Evolutionary conservation across 192 early-diverging fungal species (phyloP).

Genomic region (Backusella mclennaniae): DNA sequence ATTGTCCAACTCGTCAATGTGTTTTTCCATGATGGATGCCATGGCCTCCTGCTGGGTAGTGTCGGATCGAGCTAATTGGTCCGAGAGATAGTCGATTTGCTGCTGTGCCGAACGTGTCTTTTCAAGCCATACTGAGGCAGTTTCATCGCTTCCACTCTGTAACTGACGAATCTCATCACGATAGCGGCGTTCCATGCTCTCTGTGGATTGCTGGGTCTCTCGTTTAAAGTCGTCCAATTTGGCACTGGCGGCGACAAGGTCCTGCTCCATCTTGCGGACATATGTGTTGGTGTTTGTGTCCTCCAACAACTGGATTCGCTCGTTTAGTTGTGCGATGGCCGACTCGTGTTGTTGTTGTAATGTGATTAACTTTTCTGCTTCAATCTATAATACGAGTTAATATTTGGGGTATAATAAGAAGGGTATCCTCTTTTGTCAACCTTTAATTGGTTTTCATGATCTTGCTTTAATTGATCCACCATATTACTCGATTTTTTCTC

Average conservation of each 20-base stretch:
- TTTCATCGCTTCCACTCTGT: conserved; percentile 28
- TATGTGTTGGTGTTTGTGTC: background rate
- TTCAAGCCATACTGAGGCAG: conserved; percentile 26
- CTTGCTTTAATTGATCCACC: background rate
- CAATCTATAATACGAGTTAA: background rate
- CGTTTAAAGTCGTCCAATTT: conserved; percentile 10
- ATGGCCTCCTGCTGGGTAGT: background rate
- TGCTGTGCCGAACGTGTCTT: conserved; percentile 21
- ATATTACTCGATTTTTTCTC: background rate
- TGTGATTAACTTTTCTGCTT: background rate
- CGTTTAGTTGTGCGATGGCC: background rate
- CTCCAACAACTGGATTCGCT: background rate
- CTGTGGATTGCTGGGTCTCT: background rate
- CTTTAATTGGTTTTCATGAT: background rate
- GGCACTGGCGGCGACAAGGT: background rate
- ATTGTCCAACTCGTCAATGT: background rate
- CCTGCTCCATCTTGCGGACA: background rate
- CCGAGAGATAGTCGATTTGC: conserved; percentile 16
- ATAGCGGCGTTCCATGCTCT: conserved; percentile 23
- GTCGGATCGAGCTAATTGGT: background rate
- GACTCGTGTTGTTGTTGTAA: background rate
- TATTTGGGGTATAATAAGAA: background rate
- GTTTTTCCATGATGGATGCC: background rate
- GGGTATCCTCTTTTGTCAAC: background rate
- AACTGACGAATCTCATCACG: conserved; percentile 27